These are phyloP conservation scores for Ceratorhiza oryzae-sativae DNA, from an alignment of 1,284 basidiomycete genomes.

Conservation along the genomic window DNA sequence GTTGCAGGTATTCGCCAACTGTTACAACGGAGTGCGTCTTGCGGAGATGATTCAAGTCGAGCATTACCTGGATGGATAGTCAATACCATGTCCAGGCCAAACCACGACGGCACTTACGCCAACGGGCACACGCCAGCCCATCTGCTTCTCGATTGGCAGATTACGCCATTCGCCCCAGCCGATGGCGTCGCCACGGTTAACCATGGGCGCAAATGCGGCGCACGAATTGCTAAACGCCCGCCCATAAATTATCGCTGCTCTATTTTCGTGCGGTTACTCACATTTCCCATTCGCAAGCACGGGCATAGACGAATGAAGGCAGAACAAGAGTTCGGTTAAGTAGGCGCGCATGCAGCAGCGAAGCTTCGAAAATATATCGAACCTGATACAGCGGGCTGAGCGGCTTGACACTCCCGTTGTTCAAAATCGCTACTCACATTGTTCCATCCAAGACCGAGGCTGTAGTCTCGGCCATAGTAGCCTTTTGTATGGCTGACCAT, in stretches of 20 bases:
- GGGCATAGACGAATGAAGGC: conserved; percentile 46
- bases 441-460: conserved; percentile 45
- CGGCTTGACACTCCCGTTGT: neutral
- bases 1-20: conserved; percentile 54
- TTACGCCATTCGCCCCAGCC: conserved; percentile 50
- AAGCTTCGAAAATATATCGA: conserved; percentile 46
- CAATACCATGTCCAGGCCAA: neutral
- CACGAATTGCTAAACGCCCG: conserved; percentile 46
- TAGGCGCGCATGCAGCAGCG: conserved; percentile 44
- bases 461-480: conserved; percentile 45
- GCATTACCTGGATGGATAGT: conserved; percentile 49
- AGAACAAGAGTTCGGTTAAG: conserved; percentile 45
- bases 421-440: conserved; percentile 41
- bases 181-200: conserved; percentile 52
- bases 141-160: conserved; percentile 53
- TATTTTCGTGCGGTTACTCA: conserved; percentile 6
- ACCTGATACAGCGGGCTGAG: conserved; percentile 38
- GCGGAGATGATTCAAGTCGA: conserved; percentile 57
- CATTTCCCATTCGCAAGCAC: conserved; percentile 46
- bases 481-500: conserved; percentile 46
- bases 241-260: neutral
- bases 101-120: conserved; percentile 38
- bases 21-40: conserved; percentile 53
- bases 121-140: conserved; percentile 54
- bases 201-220: conserved; percentile 51